Evolutionary conservation across 106 monocot genomes (phyloP), one percentile per base, ranked within the genome.

Genomic region (Dioscorea zingiberensis): DNA sequence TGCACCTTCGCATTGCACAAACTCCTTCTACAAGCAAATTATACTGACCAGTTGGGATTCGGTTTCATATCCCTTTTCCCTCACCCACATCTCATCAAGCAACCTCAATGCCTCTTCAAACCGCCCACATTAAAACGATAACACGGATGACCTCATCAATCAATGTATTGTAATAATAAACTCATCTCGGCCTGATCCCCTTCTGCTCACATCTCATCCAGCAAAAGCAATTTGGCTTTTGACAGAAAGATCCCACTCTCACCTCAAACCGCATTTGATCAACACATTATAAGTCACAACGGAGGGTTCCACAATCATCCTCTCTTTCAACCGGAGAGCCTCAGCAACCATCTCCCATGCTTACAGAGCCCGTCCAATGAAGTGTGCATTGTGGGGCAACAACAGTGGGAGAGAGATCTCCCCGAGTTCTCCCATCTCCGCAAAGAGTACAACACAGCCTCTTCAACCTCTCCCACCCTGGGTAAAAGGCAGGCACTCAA

Each of bases 331-430:
- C 28, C 30, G 13, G 54, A 95, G 71, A 15, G 75, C 95, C 48
- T 76, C 78, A 14, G 78, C 64, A 46, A 91, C 17, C 78, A 73
- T 85, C n/a, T n/a, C 51, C 56, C 63, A 5, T 60, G 77, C 81
- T 83, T 95, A 74, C 83, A 83, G n/a, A 95, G 67, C 19, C 91
- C 91, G 62, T 91, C 83, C 13, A 91, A 71, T 18, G 91, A n/a
- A n/a, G n/a, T n/a, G 64, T 2, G 67, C 85, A 77, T 95, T 95
- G 71, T 85, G n/a, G 91, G 3, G 94, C 74, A 17, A 91, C 84
- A 15, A 88, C 76, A 17, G 67, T 78, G 0, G 87, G 81, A 25
- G n/a, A 0, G 51, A 88, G n/a, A n/a, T n/a, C n/a, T 55, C 9
- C 85, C 83, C 0, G 49, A 13, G 10, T 63, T 80, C 63, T 81